These are phyloP conservation scores for Calonectria hongkongensis DNA, from an alignment of 2,329 filamentous ascomycete species.

Conservation along the genomic window DNA sequence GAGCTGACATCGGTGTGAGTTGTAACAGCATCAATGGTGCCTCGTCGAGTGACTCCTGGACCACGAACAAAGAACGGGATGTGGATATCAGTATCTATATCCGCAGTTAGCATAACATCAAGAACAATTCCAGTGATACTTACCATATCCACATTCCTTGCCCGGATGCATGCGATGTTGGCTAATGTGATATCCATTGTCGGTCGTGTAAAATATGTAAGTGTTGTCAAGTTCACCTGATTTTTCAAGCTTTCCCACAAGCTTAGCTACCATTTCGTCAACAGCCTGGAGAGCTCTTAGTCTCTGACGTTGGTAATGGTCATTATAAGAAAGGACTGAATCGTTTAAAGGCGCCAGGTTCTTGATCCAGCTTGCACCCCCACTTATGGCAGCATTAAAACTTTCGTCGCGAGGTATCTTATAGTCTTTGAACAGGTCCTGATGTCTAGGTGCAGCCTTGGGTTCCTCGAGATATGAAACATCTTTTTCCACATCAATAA, in stretches of 20 bases:
- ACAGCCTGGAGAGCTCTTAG: conserved; percentile 66
- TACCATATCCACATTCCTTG: conserved; percentile 65
- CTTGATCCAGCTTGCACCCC: conserved; percentile 67
- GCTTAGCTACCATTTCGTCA: conserved; percentile 65
- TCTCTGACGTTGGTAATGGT: conserved; percentile 63
- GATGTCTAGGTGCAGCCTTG: conserved; percentile 71
- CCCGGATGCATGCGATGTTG: conserved; percentile 40
- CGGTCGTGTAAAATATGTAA: conserved; percentile 40
- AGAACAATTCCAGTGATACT: no score
- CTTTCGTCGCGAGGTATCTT: conserved; percentile 77
- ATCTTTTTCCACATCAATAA: conserved; percentile 24
- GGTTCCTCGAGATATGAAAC: conserved; percentile 19
- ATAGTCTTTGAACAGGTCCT: conserved; percentile 74
- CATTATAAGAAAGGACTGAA: conserved; percentile 59
- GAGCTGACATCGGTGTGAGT: conserved; percentile 72
- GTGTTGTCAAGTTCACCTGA: conserved; percentile 40
- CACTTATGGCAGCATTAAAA: conserved; percentile 76
- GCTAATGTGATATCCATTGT: conserved; percentile 43
- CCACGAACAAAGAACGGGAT: conserved; percentile 68
- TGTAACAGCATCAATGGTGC: conserved; percentile 61
- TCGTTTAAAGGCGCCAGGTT: conserved; percentile 59
- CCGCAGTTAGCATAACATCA: background rate
- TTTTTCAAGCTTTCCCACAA: conserved; percentile 60
- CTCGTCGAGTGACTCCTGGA: conserved; percentile 62
- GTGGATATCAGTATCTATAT: conserved; percentile 63